These are phyloP conservation scores for Astrephomene gubernaculifera DNA, from an alignment of 139 green algal species.

Conservation along the genomic window DNA sequence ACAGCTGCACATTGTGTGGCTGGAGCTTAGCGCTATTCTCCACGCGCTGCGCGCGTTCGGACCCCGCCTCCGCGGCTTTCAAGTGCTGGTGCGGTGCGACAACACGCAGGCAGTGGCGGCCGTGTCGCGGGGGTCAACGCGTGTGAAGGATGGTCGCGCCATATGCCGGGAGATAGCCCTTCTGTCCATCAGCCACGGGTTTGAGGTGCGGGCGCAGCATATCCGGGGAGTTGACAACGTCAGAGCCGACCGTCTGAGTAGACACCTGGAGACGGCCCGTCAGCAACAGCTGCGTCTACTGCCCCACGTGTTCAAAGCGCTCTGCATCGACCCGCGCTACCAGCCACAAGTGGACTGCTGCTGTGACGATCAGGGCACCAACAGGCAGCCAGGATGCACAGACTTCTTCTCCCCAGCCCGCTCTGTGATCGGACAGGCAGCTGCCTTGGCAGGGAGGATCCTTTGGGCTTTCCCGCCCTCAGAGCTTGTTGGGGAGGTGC, in stretches of 20 bases:
- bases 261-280: neutral
- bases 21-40: neutral
- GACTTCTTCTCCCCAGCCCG: neutral
- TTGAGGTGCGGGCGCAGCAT: slow-evolving; percentile 11
- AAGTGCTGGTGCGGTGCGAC: neutral
- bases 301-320: neutral
- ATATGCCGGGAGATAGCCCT: neutral
- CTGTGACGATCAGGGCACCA: neutral
- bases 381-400: neutral
- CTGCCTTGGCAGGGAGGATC: neutral
- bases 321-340: neutral
- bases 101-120: neutral
- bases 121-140: neutral
- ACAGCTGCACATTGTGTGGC: neutral
- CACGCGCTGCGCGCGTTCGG: neutral
- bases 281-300: neutral
- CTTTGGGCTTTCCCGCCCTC: slow-evolving; percentile 30
- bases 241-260: neutral
- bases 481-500: neutral
- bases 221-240: slow-evolving; percentile 9
- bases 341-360: neutral
- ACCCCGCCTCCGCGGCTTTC: neutral
- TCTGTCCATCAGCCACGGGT: neutral
- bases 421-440: neutral
- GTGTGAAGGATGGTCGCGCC: neutral